These are phyloP conservation scores for Penicillium digitatum DNA, from an alignment of 2,329 filamentous ascomycete species.

Conservation along the genomic window DNA sequence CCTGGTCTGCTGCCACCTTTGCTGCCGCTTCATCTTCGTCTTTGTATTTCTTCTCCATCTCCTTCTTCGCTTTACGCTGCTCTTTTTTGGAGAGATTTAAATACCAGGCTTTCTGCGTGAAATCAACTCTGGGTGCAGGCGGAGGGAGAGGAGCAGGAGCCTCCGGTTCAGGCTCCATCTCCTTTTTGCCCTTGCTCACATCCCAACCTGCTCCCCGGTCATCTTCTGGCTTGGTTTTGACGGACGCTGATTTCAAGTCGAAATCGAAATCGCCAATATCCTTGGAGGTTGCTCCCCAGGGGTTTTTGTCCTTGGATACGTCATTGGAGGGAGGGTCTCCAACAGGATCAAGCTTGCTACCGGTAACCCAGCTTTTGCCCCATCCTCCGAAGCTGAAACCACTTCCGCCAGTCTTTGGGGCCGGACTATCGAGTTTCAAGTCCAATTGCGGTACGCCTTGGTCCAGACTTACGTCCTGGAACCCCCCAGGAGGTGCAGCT, in stretches of 20 bases:
- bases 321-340: slow-evolving; percentile 31
- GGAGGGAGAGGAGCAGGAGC: slow-evolving; percentile 14
- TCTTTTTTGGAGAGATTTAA: slow-evolving; percentile 29
- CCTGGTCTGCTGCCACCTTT: slow-evolving; percentile 1
- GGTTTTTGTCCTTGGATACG: slow-evolving; percentile 35
- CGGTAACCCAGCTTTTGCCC: slow-evolving; percentile 56
- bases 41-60: slow-evolving; percentile 26
- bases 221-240: slow-evolving; percentile 34
- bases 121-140: slow-evolving; percentile 18
- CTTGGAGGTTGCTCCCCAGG: slow-evolving; percentile 39
- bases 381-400: slow-evolving; percentile 53
- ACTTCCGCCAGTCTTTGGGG: slow-evolving; percentile 37
- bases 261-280: slow-evolving; percentile 43
- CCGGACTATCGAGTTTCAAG: slow-evolving; percentile 51
- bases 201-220: slow-evolving; percentile 25
- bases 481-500: slow-evolving; percentile 47
- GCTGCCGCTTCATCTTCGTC: slow-evolving; percentile 16
- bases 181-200: slow-evolving; percentile 31
- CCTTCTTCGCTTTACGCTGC: slow-evolving; percentile 31
- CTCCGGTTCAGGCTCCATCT: slow-evolving; percentile 19
- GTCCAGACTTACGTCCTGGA: slow-evolving; percentile 66
- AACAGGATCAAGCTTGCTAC: slow-evolving; percentile 36
- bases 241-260: slow-evolving; percentile 40
- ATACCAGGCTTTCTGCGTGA: slow-evolving; percentile 34
- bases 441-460: slow-evolving; percentile 57